These are phyloP conservation scores for Rubus parviflorus DNA, from an alignment of 306 rosid genomes.

Conservation along the genomic window DNA sequence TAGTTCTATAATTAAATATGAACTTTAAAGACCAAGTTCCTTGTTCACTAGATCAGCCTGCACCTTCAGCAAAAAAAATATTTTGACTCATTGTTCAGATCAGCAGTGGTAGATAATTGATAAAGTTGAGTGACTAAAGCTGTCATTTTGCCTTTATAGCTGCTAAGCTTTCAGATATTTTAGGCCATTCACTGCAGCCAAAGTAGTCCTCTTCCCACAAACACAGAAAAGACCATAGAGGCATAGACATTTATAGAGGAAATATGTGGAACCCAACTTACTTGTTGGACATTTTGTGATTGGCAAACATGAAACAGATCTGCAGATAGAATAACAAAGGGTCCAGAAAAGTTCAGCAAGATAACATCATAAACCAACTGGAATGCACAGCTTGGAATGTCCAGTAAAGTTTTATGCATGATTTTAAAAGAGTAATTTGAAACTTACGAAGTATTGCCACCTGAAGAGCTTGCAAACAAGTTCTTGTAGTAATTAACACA, in stretches of 20 bases:
- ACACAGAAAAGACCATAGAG: too few species aligned
- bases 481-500: constrained; percentile 37
- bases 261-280: constrained; percentile 27
- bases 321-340: constrained; percentile 33
- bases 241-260: neutral
- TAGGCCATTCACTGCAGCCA: neutral
- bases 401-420: neutral
- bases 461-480: constrained; percentile 51
- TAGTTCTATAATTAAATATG: too few species aligned
- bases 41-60: too few species aligned
- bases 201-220: too few species aligned
- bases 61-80: too few species aligned
- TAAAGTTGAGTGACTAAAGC: too few species aligned
- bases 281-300: constrained; percentile 33
- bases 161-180: neutral
- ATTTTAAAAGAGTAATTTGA: neutral
- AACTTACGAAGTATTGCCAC: constrained; percentile 47
- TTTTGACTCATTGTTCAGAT: too few species aligned
- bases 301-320: constrained; percentile 25
- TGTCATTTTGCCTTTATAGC: too few species aligned
- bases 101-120: too few species aligned
- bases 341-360: constrained; percentile 23
- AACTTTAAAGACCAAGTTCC: too few species aligned
- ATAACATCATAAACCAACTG: neutral
- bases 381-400: neutral